These are phyloP conservation scores for Nannizziopsis arthrosporioides DNA, from an alignment of 2,329 filamentous ascomycete genomes.

Conservation along the genomic window DNA sequence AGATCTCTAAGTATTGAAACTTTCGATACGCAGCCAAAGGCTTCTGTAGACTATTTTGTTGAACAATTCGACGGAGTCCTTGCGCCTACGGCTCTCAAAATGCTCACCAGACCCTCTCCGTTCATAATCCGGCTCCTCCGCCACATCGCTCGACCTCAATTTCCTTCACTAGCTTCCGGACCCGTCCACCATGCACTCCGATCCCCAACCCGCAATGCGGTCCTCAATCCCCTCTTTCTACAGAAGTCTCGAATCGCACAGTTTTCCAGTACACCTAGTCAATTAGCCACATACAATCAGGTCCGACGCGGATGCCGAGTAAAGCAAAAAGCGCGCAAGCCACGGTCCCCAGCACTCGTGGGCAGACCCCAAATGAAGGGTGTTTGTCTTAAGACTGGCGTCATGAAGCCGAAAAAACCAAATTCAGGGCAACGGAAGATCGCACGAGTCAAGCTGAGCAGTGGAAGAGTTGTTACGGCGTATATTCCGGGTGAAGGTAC, in stretches of 20 bases:
- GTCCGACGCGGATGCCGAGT: constrained; percentile 65
- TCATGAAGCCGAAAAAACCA: constrained; percentile 94
- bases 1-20: constrained; percentile 8
- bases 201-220: constrained; percentile 14
- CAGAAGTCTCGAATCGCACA: constrained; percentile 25
- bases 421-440: constrained; percentile 97
- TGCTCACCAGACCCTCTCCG: constrained; percentile 26
- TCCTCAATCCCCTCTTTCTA: constrained; percentile 18
- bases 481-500: constrained; percentile 89
- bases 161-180: constrained; percentile 24
- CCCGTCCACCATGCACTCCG: constrained; percentile 16
- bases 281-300: constrained; percentile 59
- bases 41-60: neutral
- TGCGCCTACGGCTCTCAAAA: constrained; percentile 9
- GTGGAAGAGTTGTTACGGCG: constrained; percentile 73
- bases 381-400: constrained; percentile 87
- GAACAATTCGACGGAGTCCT: neutral
- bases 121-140: constrained; percentile 27
- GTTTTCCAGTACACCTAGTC: constrained; percentile 49
- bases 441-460: constrained; percentile 78
- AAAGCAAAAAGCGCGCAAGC: constrained; percentile 68
- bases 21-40: neutral
- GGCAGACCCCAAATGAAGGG: constrained; percentile 78
- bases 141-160: constrained; percentile 19
- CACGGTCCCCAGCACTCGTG: constrained; percentile 73